Base-by-base conservation (phyloP, 2,329 filamentous ascomycete genomes). In the Fusarium sambucinum region DNA sequence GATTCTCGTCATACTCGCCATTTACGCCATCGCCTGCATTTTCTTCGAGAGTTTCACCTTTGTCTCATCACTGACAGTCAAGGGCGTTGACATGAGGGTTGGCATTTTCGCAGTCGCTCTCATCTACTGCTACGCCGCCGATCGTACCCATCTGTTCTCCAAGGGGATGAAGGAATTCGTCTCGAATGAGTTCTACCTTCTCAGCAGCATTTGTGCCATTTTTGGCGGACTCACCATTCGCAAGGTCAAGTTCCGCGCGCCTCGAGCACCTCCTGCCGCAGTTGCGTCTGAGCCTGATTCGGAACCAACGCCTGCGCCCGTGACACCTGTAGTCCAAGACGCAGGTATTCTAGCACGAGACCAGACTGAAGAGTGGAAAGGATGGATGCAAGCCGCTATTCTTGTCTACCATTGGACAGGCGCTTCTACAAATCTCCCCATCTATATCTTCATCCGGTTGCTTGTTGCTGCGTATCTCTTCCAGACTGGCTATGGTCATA, bases 281-380 rank as follows among this genome's bases (percentile, higher is more conserved):
- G 21, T 14, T 16, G 19, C 19, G 17, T 7, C 23, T 23, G 40
- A 27, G 16, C 8, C 21, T 6, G 23, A 11, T 6, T 25, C 21
- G 16, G 47, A 51, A 2, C 9, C n/a, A 13, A 6, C 13, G 4
- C 23, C 23, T 21, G 23, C 25, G 4, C 32, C 47, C 23, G 23
- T 61, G 5, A 32, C 44, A 4, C 33, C 55, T 5, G 23, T 42
- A 13, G 46, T 55, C 13, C 62, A 74, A 14, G 75, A 71, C 41
- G 61, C 56, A 6, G 70, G 71, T 23, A 67, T 71, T 7, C 66
- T 74, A 11, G 75, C 84, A 1, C 81, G 87, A 51, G 80, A 84
- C 45, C 86, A 90, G 68, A 86, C 85, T 0, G 83, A 90, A 63
- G 89, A 91, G 73, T 89, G 87, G 83, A 90, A 90, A 77, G 89